Conservation (phyloP, 192 early-diverging fungal species). For the Entrophospora sp. region DNA sequence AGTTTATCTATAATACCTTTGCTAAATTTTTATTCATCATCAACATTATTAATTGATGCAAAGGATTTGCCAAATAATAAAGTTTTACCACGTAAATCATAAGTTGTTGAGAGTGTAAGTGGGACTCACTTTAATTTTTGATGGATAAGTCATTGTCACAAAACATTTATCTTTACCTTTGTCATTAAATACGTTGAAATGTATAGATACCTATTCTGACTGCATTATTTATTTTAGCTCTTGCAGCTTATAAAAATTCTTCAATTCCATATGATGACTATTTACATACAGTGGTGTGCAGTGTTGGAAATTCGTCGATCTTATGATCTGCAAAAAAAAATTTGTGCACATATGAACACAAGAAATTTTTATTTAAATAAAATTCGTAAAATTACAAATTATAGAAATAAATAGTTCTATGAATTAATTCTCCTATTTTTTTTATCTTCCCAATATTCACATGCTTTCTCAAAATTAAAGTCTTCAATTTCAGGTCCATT, state of each 20-base stretch:
- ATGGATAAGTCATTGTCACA: slow-evolving; percentile 3
- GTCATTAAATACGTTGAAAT: not conserved
- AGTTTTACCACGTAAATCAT: slow-evolving; percentile 17
- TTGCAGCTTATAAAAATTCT: slow-evolving; percentile 17
- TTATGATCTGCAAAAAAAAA: too few species aligned
- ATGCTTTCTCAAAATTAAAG: too few species aligned
- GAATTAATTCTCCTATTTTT: too few species aligned
- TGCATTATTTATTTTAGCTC: slow-evolving; percentile 16
- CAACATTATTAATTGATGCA: slow-evolving; percentile 17
- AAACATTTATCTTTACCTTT: not conserved
- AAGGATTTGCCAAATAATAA: slow-evolving; percentile 11
- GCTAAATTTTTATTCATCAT: not conserved
- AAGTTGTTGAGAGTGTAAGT: slow-evolving; percentile 4
- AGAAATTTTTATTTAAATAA: too few species aligned
- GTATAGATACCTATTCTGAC: slow-evolving; percentile 8
- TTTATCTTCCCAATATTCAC: too few species aligned
- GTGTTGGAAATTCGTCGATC: too few species aligned
- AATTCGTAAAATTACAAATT: too few species aligned
- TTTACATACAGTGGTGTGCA: too few species aligned
- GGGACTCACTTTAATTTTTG: not conserved
- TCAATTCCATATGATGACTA: slow-evolving; percentile 4
- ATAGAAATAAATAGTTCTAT: too few species aligned
- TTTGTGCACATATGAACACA: too few species aligned
- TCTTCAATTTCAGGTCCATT: too few species aligned
- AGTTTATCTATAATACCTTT: slow-evolving; percentile 1